Evolutionary conservation across 2,329 filamentous ascomycete genomes (phyloP).

Genomic region (Penicillium sp.): DNA sequence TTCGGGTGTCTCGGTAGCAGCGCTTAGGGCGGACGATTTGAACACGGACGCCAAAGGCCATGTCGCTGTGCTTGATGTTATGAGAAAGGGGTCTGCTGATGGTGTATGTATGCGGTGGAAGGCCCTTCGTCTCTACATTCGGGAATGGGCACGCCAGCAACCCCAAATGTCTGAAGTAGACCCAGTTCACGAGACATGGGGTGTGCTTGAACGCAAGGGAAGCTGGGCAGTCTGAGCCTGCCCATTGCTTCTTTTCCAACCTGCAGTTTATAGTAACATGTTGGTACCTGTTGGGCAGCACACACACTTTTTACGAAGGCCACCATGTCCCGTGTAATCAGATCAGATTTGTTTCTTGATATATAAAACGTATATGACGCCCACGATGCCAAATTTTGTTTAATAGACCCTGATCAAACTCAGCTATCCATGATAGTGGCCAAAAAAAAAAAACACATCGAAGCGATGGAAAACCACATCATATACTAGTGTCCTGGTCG

Average conservation of each 20-base stretch:
- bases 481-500: neutral
- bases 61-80: slow-evolving; percentile 57
- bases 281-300: neutral
- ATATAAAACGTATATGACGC: neutral
- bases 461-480: neutral
- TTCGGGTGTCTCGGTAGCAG: slow-evolving; percentile 68
- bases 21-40: slow-evolving; percentile 74
- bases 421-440: too few species aligned
- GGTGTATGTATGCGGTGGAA: slow-evolving; percentile 75
- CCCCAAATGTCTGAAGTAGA: slow-evolving; percentile 68
- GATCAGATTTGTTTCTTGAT: neutral
- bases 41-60: slow-evolving; percentile 72
- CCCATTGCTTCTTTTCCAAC: too few species aligned
- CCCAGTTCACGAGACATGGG: slow-evolving; percentile 66
- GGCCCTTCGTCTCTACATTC: slow-evolving; percentile 81
- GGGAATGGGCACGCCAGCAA: slow-evolving; percentile 88
- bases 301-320: neutral
- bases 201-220: slow-evolving; percentile 60
- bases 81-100: slow-evolving; percentile 52
- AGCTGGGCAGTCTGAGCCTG: slow-evolving; percentile 64
- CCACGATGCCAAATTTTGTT: too few species aligned
- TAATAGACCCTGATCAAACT: too few species aligned
- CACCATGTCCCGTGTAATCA: neutral
- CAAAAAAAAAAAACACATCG: too few species aligned
- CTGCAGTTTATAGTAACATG: too few species aligned